Conservation (phyloP, 257 asterid genomes). For the Forsythia viridissima region DNA sequence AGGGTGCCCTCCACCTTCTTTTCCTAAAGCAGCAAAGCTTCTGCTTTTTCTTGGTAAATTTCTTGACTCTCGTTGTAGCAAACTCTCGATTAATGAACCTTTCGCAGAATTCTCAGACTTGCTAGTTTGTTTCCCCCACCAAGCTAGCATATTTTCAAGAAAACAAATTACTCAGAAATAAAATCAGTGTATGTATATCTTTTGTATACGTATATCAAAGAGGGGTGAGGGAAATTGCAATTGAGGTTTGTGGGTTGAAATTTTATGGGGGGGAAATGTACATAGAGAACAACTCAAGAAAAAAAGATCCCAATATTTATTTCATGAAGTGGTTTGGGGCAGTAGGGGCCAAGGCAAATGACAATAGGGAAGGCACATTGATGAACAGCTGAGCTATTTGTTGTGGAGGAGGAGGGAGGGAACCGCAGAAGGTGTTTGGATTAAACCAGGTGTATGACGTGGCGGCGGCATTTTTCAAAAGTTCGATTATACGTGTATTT, state of each 20-base stretch:
- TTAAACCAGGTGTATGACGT: slow-evolving; percentile 27
- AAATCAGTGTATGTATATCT: slow-evolving; percentile 5
- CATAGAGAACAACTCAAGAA: slow-evolving; percentile 23
- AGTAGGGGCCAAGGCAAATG: too few relatives aligned
- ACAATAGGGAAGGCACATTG: too few relatives aligned
- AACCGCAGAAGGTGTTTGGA: slow-evolving; percentile 21
- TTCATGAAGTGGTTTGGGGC: too few relatives aligned
- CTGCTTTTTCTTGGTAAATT: slow-evolving; percentile 66
- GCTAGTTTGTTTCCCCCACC: slow-evolving; percentile 51
- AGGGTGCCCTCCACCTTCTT: slow-evolving; percentile 59
- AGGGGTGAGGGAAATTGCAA: slow-evolving; percentile 15
- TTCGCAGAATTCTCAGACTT: slow-evolving; percentile 21
- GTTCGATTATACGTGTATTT: too few relatives aligned
- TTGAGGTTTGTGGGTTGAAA: slow-evolving; percentile 12
- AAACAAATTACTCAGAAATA: background rate
- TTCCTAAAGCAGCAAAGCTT: slow-evolving; percentile 41
- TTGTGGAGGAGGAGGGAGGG: too few relatives aligned
- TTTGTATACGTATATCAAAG: background rate
- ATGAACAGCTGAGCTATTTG: too few relatives aligned
- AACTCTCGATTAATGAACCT: slow-evolving; percentile 31
- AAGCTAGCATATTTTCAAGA: slow-evolving; percentile 48
- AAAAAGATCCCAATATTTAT: slow-evolving; percentile 11
- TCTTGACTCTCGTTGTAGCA: slow-evolving; percentile 25
- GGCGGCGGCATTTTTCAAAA: slow-evolving; percentile 22
- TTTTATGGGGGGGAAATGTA: slow-evolving; percentile 14